Evolutionary conservation across 1,139 yeast genomes (phyloP).

Genomic region (Blastobotrys apis): DNA sequence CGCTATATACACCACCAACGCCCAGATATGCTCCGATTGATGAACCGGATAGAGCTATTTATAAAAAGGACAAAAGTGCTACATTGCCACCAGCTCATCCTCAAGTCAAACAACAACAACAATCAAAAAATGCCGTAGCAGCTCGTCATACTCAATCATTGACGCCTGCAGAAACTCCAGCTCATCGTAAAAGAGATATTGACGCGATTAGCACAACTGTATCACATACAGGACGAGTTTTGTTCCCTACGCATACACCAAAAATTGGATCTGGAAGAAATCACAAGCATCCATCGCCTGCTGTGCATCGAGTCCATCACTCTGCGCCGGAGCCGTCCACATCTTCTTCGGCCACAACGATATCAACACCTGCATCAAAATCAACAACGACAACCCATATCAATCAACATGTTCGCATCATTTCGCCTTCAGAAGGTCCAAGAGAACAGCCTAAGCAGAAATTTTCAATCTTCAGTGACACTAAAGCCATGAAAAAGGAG

Average conservation of each 20-base stretch:
- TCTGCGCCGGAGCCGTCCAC: neutral
- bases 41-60: slow-evolving; percentile 29
- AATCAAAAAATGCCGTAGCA: neutral
- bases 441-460: neutral
- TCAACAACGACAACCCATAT: neutral
- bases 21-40: slow-evolving; percentile 37
- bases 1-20: slow-evolving; percentile 34
- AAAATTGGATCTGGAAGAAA: slow-evolving; percentile 15
- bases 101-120: slow-evolving; percentile 1
- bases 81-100: too few relatives aligned
- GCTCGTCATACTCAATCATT: slow-evolving; percentile 16
- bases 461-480: slow-evolving; percentile 24
- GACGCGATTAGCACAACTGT: slow-evolving; percentile 16
- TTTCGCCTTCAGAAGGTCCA: slow-evolving; percentile 11
- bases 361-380: neutral
- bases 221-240: slow-evolving; percentile 18
- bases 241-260: slow-evolving; percentile 21
- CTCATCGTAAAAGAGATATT: slow-evolving; percentile 20
- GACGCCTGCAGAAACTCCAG: slow-evolving; percentile 29
- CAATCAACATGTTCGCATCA: slow-evolving; percentile 4
- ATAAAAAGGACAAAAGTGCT: slow-evolving; percentile 8
- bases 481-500: slow-evolving; percentile 24
- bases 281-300: neutral
- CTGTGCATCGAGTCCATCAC: neutral
- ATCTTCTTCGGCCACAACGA: neutral